Percentiles rank a stretch among this genome's conserved stretches.
Evolutionary conservation across 2,329 filamentous ascomycete species (phyloP).

Genomic region (Rachicladosporium sp.): DNA sequence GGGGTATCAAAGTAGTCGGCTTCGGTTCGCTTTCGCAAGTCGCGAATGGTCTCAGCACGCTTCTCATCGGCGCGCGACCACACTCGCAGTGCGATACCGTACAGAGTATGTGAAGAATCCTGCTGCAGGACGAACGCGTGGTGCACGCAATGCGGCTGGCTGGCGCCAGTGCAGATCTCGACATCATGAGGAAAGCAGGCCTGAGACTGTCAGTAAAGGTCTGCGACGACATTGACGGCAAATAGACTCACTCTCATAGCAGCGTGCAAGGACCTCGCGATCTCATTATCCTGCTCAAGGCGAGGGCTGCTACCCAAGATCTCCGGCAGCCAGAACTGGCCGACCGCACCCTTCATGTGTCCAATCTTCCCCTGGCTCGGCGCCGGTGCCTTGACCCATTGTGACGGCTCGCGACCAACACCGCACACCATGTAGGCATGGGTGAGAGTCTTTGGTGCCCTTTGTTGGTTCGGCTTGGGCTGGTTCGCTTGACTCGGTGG

Average conservation of each 20-base stretch:
- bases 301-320: conserved; percentile 93
- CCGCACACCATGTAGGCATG: conserved; percentile 99
- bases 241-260: conserved; percentile 74
- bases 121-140: conserved; percentile 97
- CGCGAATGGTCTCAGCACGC: conserved; percentile 93
- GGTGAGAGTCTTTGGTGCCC: conserved; percentile 91
- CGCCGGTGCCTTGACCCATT: conserved; percentile 93
- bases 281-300: conserved; percentile 94
- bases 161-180: conserved; percentile 93
- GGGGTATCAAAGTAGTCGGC: conserved; percentile 87
- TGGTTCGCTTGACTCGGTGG: conserved; percentile 74
- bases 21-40: conserved; percentile 86
- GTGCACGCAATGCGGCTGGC: conserved; percentile 93
- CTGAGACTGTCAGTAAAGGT: conserved; percentile 36
- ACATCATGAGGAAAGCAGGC: conserved; percentile 98
- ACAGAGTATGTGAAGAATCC: conserved; percentile 96
- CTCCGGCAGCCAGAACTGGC: conserved; percentile 96
- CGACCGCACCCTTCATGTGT: conserved; percentile 97
- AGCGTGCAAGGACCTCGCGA: conserved; percentile 79
- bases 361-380: conserved; percentile 91
- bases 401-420: conserved; percentile 91
- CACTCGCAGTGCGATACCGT: conserved; percentile 91
- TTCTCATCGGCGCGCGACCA: conserved; percentile 99
- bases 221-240: conserved; percentile 1
- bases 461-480: conserved; percentile 67